Evolutionary conservation across 306 rosid genomes (phyloP).

Genomic region (Sophora flavescens): DNA sequence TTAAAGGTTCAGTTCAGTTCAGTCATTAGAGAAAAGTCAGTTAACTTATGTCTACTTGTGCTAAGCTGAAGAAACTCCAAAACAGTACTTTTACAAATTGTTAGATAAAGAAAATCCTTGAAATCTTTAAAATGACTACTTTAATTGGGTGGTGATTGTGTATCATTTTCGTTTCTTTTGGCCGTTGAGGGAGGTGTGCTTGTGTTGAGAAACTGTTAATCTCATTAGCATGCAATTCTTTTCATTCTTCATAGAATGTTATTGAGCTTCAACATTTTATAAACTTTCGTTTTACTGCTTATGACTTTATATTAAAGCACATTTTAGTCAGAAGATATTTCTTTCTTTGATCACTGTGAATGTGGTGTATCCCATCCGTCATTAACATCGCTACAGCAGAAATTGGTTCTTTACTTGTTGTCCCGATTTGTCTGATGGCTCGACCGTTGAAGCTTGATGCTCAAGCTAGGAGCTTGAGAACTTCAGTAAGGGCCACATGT

Average conservation of each 20-base stretch:
- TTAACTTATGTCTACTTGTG: conserved; percentile 7
- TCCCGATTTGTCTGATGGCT: conserved; percentile 83
- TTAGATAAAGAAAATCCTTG: conserved; percentile 24
- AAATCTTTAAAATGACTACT: conserved; percentile 4
- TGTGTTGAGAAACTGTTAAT: conserved; percentile 21
- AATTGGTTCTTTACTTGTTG: conserved; percentile 80
- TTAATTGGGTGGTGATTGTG: conserved; percentile 1
- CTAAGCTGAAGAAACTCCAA: conserved; percentile 13
- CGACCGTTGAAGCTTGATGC: conserved; percentile 81
- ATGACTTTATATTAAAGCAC: conserved; percentile 18
- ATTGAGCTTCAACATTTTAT: conserved; percentile 37
- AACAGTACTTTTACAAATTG: conserved; percentile 16
- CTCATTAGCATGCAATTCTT: conserved; percentile 13
- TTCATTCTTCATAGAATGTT: conserved; percentile 10
- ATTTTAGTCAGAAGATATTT: conserved; percentile 8
- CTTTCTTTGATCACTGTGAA: conserved; percentile 38
- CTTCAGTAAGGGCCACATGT: conserved; percentile 58
- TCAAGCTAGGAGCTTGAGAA: conserved; percentile 54
- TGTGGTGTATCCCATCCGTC: conserved; percentile 57
- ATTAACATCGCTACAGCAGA: conserved; percentile 93
- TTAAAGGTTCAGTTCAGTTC: conserved; percentile 17
- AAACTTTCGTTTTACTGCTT: conserved; percentile 16
- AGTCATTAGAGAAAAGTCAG: not conserved
- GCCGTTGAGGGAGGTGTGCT: not conserved
- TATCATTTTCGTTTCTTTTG: conserved; percentile 17